Base-by-base conservation (phyloP, 2,329 filamentous ascomycete species). In the Fusarium luffae region DNA sequence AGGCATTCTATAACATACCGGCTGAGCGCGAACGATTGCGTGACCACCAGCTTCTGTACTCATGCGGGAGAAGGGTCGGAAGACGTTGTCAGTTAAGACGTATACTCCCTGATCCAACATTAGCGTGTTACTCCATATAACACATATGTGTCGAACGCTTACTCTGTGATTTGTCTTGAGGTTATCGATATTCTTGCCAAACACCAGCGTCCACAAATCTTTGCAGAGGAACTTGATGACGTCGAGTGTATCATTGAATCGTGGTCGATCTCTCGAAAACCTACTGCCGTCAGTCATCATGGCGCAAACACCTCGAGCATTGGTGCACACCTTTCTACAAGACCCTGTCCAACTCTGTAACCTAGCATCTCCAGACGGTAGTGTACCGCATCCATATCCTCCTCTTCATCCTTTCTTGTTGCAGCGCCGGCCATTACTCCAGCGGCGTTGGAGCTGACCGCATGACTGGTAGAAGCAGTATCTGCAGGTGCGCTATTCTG, bases 201-300 rank as follows among this genome's bases (percentile, higher is more conserved):
- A 99, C 18, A 98, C 88, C 21, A 98, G 85, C 34, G 90, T 94
- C 96, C 96, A 99, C 46, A 99, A 86, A 79, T 99, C 96, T 84
- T 99, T 99, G 88, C 96, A 99, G 51, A 99, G 85, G 77, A 99
- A 98, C 80, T 99, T 99, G 79, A 99, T 99, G 51, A 94, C 92
- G 77, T 98, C 96, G 43, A 99, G 88, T 6, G 94, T 94, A 74
- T 97, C 94, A 66, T 91, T 93, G 78, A 98, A 97, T 50, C 94
- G 92, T 42, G 95, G 93, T 54, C 93, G 87, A 78, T 97, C 92
- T 77, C 88, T 86, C 12, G 92, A 93, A 83, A 96, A 94, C 55
- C 92, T 94, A 50, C 23, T 30, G 91, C 93, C 60, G 43, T 74
- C 40, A 74, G 68, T 46, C 30, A 65, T 54, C 28, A 59, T 25